Percentiles rank a stretch among this genome's conserved stretches.
Evolutionary conservation across 2,329 filamentous ascomycete species (phyloP).

Genomic region (Beauveria varroae): DNA sequence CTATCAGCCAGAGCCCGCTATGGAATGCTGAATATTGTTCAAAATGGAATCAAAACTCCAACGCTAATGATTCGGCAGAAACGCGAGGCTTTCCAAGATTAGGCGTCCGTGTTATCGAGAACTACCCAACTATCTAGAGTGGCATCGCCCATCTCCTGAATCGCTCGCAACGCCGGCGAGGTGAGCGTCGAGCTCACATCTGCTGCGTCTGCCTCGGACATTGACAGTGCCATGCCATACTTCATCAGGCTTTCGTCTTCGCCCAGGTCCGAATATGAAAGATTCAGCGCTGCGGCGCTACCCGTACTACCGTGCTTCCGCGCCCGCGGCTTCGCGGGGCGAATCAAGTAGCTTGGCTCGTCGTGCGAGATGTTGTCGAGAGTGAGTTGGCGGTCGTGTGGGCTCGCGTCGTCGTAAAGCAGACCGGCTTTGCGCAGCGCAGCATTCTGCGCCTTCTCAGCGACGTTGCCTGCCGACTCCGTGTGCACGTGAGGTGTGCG

Average conservation of each 20-base stretch:
- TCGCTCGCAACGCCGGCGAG: slow-evolving; percentile 2
- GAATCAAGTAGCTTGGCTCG: neutral
- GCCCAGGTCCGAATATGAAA: neutral
- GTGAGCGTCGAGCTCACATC: slow-evolving; percentile 2
- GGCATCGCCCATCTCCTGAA: slow-evolving; percentile 1
- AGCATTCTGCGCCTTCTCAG: neutral
- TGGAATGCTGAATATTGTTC: neutral
- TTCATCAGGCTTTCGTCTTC: slow-evolving; percentile 3
- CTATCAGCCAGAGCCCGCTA: neutral
- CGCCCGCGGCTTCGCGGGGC: neutral
- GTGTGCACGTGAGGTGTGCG: neutral
- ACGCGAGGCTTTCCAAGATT: neutral
- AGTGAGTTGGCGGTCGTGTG: neutral
- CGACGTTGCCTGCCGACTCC: neutral
- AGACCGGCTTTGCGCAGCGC: neutral
- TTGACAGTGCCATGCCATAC: slow-evolving; percentile 5
- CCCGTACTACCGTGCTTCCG: neutral
- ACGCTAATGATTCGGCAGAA: neutral
- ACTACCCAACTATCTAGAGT: neutral
- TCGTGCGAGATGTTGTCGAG: slow-evolving; percentile 6
- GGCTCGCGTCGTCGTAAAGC: neutral
- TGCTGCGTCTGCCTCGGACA: neutral
- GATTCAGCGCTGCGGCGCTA: neutral
- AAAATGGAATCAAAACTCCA: neutral
- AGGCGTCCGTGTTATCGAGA: neutral